Base-by-base conservation (phyloP, 176 grass and related monocot species). In the Miscanthus lutarioriparius region DNA sequence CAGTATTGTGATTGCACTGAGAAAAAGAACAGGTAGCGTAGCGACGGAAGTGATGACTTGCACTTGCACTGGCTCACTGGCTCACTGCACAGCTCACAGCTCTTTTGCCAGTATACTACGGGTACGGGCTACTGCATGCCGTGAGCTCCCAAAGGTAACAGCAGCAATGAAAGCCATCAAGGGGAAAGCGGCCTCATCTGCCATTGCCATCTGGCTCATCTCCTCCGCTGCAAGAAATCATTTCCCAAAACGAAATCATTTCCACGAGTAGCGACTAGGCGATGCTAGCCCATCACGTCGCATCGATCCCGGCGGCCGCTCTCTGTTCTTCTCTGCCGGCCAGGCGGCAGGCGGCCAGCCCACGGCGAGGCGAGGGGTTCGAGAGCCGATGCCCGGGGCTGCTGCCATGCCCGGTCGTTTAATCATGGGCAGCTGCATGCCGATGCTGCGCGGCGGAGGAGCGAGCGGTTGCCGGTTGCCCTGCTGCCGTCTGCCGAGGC, bases 401-500 rank as follows among this genome's bases (percentile, higher is more conserved):
- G 44, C 14, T 51, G 49, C 17, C 49, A 19, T 68, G 85, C 72
- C 64, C 25, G 16, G 35, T 54, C 74, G 74, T 10, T 33, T 73
- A 56, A 89, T 89, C 71, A 85, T 89, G 87, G 22, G 63, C 10
- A 13, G 77, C 61, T 49, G 82, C 87, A 84, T 80, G 82, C 82
- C 82, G 43, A 28, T 41, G 74, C 72, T 39, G 53, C 13, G n/a
- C 72, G 4, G 20, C 26, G 23, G 22, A 47, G 44, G 44, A 2
- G 20, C 8, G 58, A 10, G n/a, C 20, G 17, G 20, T 1, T 75
- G 64, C 12, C 14, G 15, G 4, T 6, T 33, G 26, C 48, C 20
- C n/a, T n/a, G n/a, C 28, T 12, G 67, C 32, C 67, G 15, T 12
- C 5, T 67, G 76, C 23, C 26, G n/a, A 26, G 39, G 44, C 44